phyloP scores from a whole-genome alignment of 768 basidiomycete species.

The Mrakia gelida region DNA sequence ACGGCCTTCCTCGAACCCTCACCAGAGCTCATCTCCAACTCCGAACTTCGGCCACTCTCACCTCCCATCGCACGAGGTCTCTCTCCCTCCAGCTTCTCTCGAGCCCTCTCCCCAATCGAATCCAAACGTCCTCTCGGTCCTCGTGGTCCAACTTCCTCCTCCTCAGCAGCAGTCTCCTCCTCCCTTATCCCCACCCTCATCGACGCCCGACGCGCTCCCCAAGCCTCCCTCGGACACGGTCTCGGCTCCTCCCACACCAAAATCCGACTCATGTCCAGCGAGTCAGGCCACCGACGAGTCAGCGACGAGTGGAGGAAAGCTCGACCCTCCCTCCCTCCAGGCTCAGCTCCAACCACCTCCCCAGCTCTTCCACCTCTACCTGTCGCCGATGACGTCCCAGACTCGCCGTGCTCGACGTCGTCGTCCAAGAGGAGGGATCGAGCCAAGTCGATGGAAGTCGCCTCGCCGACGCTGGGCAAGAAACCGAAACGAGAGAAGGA shows the following conservation, averaged over 20 bases:
- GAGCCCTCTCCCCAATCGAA: conserved; percentile 6
- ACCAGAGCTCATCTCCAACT: not conserved
- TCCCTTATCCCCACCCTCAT: not conserved
- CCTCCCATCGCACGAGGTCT: conserved; percentile 8
- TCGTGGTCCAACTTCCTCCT: conserved; percentile 17
- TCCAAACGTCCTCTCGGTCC: conserved; percentile 24
- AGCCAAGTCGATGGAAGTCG: conserved; percentile 16
- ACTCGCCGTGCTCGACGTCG: conserved; percentile 7
- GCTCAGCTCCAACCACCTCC: conserved; percentile 9
- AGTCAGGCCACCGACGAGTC: conserved; percentile 15
- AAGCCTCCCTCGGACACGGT: conserved; percentile 9
- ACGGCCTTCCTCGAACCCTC: not conserved
- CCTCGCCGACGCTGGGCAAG: conserved; percentile 24
- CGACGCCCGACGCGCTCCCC: not conserved
- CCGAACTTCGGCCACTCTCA: not conserved
- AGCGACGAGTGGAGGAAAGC: conserved; percentile 24
- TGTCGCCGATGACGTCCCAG: conserved; percentile 8
- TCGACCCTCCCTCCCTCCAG: not conserved
- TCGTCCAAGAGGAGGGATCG: conserved; percentile 25
- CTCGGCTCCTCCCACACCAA: conserved; percentile 21
- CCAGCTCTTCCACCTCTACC: conserved; percentile 12
- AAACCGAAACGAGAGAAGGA: conserved; percentile 21
- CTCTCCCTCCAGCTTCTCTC: not conserved
- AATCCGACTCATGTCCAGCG: conserved; percentile 16
- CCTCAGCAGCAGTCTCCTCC: not conserved